Conservation (phyloP, 495 filamentous ascomycete species). For the Podospora appendiculata region DNA sequence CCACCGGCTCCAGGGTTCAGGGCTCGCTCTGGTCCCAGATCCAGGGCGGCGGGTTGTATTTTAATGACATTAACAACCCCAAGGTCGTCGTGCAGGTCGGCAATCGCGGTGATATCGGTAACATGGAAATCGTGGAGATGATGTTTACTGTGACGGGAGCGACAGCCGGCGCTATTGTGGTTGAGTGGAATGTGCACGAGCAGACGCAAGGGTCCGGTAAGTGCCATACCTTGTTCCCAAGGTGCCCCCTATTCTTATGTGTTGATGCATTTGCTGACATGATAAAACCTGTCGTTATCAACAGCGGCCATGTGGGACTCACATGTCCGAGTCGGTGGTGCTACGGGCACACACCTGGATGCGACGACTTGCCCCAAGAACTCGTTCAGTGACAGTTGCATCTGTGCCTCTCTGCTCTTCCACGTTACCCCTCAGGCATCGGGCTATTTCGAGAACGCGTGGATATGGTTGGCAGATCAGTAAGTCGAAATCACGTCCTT, state of each 20-base stretch:
- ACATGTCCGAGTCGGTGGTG: constrained; percentile 36
- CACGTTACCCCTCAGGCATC: constrained; percentile 40
- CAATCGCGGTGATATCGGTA: constrained; percentile 39
- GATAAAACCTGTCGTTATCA: too few relatives aligned
- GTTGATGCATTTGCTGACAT: too few relatives aligned
- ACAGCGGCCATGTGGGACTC: constrained; percentile 21
- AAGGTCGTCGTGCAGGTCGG: constrained; percentile 42
- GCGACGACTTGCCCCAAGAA: constrained; percentile 28
- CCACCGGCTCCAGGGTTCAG: constrained; percentile 33
- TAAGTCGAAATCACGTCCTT: too few relatives aligned
- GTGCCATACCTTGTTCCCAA: too few relatives aligned
- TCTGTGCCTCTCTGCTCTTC: constrained; percentile 42
- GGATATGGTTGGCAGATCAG: constrained; percentile 90
- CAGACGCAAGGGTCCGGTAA: constrained; percentile 5
- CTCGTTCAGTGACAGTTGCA: constrained; percentile 25
- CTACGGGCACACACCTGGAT: constrained; percentile 56
- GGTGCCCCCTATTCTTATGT: too few relatives aligned
- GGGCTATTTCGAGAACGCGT: constrained; percentile 70
- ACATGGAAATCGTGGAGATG: constrained; percentile 43
- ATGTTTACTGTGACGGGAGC: constrained; percentile 20
- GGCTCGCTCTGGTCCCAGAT: constrained; percentile 25
- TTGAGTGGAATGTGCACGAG: constrained; percentile 26
- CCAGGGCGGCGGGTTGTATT: constrained; percentile 26
- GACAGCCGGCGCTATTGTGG: constrained; percentile 22
- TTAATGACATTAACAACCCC: constrained; percentile 35